Conservation (phyloP, 2,329 filamentous ascomycete species). For the Nemania sp. region DNA sequence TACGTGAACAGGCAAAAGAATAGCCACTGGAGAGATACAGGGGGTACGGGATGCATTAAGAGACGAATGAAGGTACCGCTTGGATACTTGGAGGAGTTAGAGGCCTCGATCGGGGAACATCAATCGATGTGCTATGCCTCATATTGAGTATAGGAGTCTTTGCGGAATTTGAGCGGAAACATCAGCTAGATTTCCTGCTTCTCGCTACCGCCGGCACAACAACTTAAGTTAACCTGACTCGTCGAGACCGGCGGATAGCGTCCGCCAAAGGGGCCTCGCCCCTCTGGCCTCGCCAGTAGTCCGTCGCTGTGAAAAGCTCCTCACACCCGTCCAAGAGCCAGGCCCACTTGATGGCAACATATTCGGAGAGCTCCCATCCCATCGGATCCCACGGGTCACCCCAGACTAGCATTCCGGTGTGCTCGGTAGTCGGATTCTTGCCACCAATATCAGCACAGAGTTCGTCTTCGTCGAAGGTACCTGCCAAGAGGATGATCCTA, state of each 20-base stretch:
- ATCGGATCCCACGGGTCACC: conserved; percentile 11
- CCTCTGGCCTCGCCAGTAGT: neutral
- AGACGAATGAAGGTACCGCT: no score
- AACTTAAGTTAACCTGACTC: no score
- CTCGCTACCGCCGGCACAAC: no score
- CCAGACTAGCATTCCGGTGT: conserved; percentile 8
- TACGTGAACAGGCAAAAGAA: no score
- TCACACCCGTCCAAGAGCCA: neutral
- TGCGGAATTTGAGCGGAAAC: no score
- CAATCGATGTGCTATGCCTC: no score
- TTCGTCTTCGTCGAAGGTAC: conserved; percentile 3
- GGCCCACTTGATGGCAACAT: conserved; percentile 9
- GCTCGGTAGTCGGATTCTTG: conserved; percentile 1
- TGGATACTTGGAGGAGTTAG: no score
- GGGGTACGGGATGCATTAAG: no score
- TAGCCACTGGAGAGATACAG: no score
- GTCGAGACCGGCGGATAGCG: neutral
- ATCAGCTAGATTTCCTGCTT: no score
- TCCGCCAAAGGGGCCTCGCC: neutral
- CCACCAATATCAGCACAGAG: conserved; percentile 6
- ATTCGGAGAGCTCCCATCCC: conserved; percentile 13
- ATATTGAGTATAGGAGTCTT: no score
- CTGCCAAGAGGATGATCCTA: neutral
- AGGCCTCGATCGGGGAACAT: no score
- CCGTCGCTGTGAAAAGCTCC: neutral